Base-by-base conservation (phyloP, 2,329 filamentous ascomycete species). In the Alternaria infectoria region DNA sequence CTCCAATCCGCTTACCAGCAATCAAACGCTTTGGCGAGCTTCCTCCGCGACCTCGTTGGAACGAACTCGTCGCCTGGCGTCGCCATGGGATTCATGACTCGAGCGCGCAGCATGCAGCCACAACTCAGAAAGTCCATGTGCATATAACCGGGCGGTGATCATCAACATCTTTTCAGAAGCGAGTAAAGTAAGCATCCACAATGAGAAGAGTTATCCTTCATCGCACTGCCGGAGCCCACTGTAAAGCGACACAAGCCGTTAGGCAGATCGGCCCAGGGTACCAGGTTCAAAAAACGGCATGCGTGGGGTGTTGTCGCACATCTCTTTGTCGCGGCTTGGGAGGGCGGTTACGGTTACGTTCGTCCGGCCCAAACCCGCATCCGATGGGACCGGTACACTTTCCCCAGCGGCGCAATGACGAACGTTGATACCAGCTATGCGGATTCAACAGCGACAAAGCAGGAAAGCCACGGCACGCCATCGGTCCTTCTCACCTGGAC, bases 121-220 rank as follows among this genome's bases (percentile, higher is more conserved):
- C 57, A 26, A 61, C 66, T 63, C 51, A 61, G 65, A 62, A 15
- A 12, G 62, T 54, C 40, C 46, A 40, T 12, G 43, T 61, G 68
- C 66, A 70, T 70, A 67, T 67, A 67, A 25, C 68, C 68, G 68
- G 64, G 25, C 36, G 58, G 36, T 49, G 64, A 58, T 62, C 55
- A 51, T 51, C 47, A 36, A 32, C 17, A 32, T 32, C 19, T n/a
- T 23, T 17, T 47, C 21, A 19, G 30, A 43, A 43, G 51, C 51
- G 32, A 36, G 30, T 21, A 17, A 26, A 26, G 40, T 10, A 12
- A 28, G 49, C 19, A 40, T 32, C n/a, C 11, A 25, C 49, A 40
- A 2, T 25, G 9, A 36, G 4, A 15, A 40, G 21, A 36, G 30
- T 15, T 15, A 40, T 52, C 9, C 2, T 40, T 4, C 32, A 21